A percentile compares a stretch with the other conserved stretches of the same genome.
These are phyloP conservation scores for Nadsonia starkeyi-henricii DNA, from an alignment of 1,139 yeast species.

Conservation along the genomic window DNA sequence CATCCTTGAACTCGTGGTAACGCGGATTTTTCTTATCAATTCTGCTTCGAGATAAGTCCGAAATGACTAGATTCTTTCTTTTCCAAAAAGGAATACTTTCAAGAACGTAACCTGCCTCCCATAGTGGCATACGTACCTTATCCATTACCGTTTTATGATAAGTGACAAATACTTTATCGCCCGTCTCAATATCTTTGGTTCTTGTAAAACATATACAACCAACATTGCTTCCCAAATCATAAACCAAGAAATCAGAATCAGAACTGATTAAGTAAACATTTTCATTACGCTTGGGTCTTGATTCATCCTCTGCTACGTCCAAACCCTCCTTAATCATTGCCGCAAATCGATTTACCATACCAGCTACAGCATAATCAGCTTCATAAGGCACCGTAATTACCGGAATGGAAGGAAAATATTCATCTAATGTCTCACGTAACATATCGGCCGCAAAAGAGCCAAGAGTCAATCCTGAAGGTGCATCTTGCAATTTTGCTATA, in stretches of 20 bases:
- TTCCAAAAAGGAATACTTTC: neutral
- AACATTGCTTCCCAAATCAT: neutral
- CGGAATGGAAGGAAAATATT: neutral
- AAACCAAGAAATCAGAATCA: neutral
- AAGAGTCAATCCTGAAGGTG: neutral
- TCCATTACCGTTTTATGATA: neutral
- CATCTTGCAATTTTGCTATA: neutral
- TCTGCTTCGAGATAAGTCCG: too few relatives aligned
- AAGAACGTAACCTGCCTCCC: neutral
- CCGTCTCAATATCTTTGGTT: neutral
- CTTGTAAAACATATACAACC: neutral
- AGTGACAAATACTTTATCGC: neutral
- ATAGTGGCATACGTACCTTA: neutral
- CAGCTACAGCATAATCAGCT: neutral
- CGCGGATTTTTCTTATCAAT: too few relatives aligned
- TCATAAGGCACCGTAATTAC: neutral
- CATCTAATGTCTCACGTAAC: neutral
- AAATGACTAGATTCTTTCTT: too few relatives aligned
- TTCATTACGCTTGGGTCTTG: neutral
- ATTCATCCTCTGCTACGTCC: too few relatives aligned
- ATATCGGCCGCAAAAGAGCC: neutral
- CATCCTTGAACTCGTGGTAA: neutral
- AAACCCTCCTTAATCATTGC: neutral
- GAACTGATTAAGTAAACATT: neutral
- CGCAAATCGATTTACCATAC: neutral